Evolutionary conservation across 805 yeast genomes (phyloP).

Genomic region (Candida ulmi): DNA sequence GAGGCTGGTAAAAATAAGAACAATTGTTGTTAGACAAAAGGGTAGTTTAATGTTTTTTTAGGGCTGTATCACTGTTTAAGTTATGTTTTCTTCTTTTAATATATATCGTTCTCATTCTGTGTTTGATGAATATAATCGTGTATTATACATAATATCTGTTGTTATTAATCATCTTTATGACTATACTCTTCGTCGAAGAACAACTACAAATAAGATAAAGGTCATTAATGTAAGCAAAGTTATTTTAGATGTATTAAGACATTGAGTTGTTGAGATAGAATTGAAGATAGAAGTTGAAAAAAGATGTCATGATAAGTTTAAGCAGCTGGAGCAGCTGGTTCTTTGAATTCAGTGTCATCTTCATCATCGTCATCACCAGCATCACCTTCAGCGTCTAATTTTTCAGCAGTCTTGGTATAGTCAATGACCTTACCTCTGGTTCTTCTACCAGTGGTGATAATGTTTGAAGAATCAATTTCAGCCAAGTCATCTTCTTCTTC

Average conservation of each 20-base stretch:
- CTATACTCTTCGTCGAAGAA: too few species aligned
- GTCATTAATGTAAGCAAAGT: too few species aligned
- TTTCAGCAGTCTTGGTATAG: slow-evolving; percentile 73
- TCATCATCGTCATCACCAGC: slow-evolving; percentile 42
- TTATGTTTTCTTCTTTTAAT: not conserved
- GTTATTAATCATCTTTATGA: too few species aligned
- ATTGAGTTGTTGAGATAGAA: too few species aligned
- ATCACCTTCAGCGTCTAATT: slow-evolving; percentile 41
- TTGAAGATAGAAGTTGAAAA: too few species aligned
- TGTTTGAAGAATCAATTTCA: slow-evolving; percentile 78
- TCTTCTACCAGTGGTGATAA: slow-evolving; percentile 80
- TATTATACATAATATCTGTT: too few species aligned
- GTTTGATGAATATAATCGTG: too few species aligned
- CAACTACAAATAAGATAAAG: too few species aligned
- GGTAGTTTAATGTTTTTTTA: not conserved
- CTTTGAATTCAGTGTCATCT: slow-evolving; percentile 49
- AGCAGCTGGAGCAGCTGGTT: slow-evolving; percentile 19
- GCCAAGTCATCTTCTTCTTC: slow-evolving; percentile 75
- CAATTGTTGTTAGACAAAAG: slow-evolving; percentile 60
- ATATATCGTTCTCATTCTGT: too few species aligned
- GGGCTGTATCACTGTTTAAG: not conserved
- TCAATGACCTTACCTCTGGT: slow-evolving; percentile 88
- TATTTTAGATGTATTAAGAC: too few species aligned
- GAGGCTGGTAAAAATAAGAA: slow-evolving; percentile 45
- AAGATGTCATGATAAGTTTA: slow-evolving; percentile 4